Percentiles rank a stretch among this genome's conserved stretches.
Conservation (phyloP, 371 early-diverging fungal genomes). For the Chytridium lagenaria region DNA sequence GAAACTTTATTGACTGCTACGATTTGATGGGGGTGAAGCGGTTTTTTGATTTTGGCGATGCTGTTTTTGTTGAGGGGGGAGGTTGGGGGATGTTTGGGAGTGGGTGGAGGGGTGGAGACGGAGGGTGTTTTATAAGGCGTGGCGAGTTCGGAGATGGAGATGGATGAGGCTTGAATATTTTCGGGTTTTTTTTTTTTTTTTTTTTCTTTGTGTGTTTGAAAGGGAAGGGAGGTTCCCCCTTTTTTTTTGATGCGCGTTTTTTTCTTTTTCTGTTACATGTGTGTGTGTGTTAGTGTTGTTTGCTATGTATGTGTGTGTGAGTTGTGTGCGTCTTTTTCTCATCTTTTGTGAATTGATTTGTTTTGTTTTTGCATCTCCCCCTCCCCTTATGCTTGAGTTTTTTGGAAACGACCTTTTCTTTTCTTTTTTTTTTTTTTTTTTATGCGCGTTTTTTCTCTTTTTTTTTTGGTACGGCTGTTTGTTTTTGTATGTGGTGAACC, state of each 20-base stretch:
- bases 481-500: neutral
- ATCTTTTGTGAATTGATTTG: neutral
- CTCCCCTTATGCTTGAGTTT: neutral
- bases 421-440: neutral
- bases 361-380: neutral
- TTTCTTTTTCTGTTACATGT: neutral
- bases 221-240: neutral
- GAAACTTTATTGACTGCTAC: slow-evolving; percentile 42
- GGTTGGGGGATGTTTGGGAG: neutral
- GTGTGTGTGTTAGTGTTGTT: too few species aligned
- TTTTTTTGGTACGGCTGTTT: neutral
- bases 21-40: neutral
- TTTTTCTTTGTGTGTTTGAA: neutral
- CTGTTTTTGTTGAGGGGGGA: neutral
- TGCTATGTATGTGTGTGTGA: neutral
- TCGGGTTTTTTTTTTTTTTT: neutral
- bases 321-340: neutral
- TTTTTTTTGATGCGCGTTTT: neutral
- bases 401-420: neutral
- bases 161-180: neutral
- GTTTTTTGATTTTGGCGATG: neutral
- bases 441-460: neutral
- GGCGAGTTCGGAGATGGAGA: neutral
- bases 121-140: neutral
- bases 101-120: neutral